Percentiles rank a stretch among this genome's conserved stretches.
phyloP scores from a whole-genome alignment of 148 eudicot species.

The Chenopodium album region DNA sequence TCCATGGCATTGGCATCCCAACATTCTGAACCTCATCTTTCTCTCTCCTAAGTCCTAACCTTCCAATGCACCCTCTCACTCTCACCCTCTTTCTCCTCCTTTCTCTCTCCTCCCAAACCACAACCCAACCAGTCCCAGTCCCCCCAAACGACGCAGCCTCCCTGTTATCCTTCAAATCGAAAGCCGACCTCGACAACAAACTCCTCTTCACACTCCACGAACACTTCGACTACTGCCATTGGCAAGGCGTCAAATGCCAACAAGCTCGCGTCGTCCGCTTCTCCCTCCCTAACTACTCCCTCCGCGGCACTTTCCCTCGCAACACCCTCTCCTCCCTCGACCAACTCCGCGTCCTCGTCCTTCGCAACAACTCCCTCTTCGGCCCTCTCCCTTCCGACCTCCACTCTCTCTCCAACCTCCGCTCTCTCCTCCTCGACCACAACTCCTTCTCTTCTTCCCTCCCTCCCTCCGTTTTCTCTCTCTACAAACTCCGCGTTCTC shows the following conservation, averaged over 20 bases:
- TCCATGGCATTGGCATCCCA: neutral
- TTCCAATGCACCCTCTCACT: slow-evolving; percentile 16
- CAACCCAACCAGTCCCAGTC: slow-evolving; percentile 11
- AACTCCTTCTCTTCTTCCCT: slow-evolving; percentile 54
- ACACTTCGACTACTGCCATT: slow-evolving; percentile 47
- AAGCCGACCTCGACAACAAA: slow-evolving; percentile 46
- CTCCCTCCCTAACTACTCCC: slow-evolving; percentile 32
- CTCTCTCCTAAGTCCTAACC: neutral
- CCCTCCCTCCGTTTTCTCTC: slow-evolving; percentile 42
- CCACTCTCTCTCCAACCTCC: slow-evolving; percentile 49
- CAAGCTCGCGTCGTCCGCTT: slow-evolving; percentile 55
- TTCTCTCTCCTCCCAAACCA: neutral
- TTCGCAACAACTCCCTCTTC: slow-evolving; percentile 67
- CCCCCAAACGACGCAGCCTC: slow-evolving; percentile 43
- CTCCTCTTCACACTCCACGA: slow-evolving; percentile 48
- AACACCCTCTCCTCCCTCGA: slow-evolving; percentile 46
- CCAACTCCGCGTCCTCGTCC: slow-evolving; percentile 66
- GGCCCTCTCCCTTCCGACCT: slow-evolving; percentile 77
- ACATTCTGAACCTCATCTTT: neutral
- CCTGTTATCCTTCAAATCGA: slow-evolving; percentile 44
- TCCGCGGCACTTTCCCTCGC: slow-evolving; percentile 59
- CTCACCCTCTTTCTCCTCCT: neutral
- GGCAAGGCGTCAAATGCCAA: slow-evolving; percentile 76
- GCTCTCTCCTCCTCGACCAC: slow-evolving; percentile 45
- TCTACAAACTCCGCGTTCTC: slow-evolving; percentile 46